Conservation (phyloP, 2,329 filamentous ascomycete genomes). For the Epichloe bromicola region DNA sequence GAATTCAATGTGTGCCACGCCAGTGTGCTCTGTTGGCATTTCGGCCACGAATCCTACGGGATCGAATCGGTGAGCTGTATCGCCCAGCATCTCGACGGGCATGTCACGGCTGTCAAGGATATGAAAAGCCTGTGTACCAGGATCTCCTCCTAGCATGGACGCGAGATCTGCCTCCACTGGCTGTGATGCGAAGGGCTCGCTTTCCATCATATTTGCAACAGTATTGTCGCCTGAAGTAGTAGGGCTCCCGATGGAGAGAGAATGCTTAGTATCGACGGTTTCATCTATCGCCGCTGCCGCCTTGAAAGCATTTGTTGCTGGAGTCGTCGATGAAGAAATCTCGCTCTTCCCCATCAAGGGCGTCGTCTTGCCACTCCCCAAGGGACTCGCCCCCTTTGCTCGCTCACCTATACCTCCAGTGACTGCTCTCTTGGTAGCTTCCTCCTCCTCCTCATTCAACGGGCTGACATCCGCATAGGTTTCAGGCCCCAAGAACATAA, state of each 20-base stretch:
- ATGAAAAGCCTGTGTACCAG: constrained; percentile 10
- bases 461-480: constrained; percentile 33
- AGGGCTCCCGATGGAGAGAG: not conserved
- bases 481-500: constrained; percentile 39
- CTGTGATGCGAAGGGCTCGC: constrained; percentile 6
- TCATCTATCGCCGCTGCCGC: not conserved
- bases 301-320: not conserved
- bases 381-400: constrained; percentile 15
- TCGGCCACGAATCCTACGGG: constrained; percentile 34
- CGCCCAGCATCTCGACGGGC: constrained; percentile 13
- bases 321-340: not conserved
- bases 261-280: not conserved
- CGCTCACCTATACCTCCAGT: constrained; percentile 11
- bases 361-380: constrained; percentile 17
- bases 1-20: constrained; percentile 25
- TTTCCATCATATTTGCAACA: not conserved
- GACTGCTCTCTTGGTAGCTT: constrained; percentile 8
- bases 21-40: constrained; percentile 32
- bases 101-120: constrained; percentile 23
- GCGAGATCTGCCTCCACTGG: not conserved
- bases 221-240: not conserved
- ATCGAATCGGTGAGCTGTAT: constrained; percentile 16
- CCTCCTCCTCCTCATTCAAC: constrained; percentile 26
- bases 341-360: constrained; percentile 13
- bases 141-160: not conserved